Conservation (phyloP, 2,329 filamentous ascomycete species). For the Talaromyces piceae region DNA sequence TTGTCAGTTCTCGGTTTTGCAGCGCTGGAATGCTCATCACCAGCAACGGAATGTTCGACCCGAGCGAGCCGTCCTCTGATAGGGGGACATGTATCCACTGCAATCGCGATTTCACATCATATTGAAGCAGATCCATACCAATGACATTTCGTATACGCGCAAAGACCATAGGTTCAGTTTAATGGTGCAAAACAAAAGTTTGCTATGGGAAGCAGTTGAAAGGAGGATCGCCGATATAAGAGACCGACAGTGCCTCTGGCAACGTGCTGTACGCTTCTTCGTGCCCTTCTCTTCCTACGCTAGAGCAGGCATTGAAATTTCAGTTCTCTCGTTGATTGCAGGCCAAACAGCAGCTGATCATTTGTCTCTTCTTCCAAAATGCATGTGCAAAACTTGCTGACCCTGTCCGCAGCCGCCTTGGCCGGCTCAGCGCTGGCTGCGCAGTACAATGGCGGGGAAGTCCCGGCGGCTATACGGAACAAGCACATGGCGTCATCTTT, state of each 20-base stretch:
- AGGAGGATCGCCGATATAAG: conserved; percentile 6
- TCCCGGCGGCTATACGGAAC: not conserved
- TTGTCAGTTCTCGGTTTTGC: not conserved
- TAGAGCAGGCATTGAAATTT: too few species aligned
- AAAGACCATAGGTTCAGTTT: not conserved
- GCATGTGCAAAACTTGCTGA: conserved; percentile 8
- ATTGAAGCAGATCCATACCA: conserved; percentile 11
- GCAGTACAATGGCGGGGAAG: conserved; percentile 5
- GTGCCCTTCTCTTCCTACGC: not conserved
- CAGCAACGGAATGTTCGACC: not conserved
- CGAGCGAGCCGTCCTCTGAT: not conserved
- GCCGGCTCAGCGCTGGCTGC: conserved; percentile 8
- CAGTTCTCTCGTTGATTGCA: not conserved
- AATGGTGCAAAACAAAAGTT: not conserved
- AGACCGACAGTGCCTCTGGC: not conserved
- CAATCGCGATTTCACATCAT: not conserved
- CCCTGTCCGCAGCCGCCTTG: conserved; percentile 7
- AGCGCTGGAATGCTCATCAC: not conserved
- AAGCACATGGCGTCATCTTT: conserved; percentile 1
- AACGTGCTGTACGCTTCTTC: not conserved
- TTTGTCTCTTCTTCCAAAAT: conserved; percentile 2
- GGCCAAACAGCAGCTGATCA: not conserved
- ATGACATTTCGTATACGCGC: not conserved
- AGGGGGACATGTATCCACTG: not conserved
- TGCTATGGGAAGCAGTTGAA: not conserved